Evolutionary conservation across 148 eudicot genomes (phyloP), one percentile per base, ranked within the genome.

Genomic region (Silene uniflora): DNA sequence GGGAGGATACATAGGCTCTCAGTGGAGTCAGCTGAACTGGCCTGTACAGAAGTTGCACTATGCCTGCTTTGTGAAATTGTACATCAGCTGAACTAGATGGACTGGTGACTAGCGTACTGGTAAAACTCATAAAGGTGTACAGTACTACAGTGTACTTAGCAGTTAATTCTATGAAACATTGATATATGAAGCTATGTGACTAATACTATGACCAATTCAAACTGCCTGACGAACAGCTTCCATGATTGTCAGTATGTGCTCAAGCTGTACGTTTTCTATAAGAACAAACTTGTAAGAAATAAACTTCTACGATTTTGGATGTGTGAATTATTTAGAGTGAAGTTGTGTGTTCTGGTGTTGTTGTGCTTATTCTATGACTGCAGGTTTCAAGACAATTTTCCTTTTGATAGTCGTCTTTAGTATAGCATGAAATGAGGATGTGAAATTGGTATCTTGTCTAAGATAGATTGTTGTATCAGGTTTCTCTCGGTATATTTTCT

Each of bases 401-500:
- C 19, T 4, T 58, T n/a, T 58, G 23, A 24, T 69, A 29, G 32
- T 29, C 69, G 68, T 24, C 17, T 23, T 22, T 5, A 0, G 0
- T 17, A 39, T 23, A 10, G 16, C 32, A 67, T 22, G 39, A 76
- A 27, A 22, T n/a, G n/a, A n/a, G n/a, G n/a, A n/a, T n/a, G n/a
- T n/a, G n/a, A n/a, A n/a, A 18, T 23, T 24, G n/a, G n/a, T 69
- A 35, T 17, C 29, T 24, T 69, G n/a, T 42, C 52, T 5, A 59
- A 18, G 21, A 18, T 4, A 58, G 16, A 4, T 4, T 25, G 10
- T 6, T 77, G 6, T 35, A 22, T 42, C 82, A 80, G 82, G 75
- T 63, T 62, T 70, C 78, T 70, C 21, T 52, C 23, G 79, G 61
- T 16, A 70, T 70, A 24, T 61, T 70, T 52, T 11, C 79, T 24